These are phyloP conservation scores for Perkinsus chesapeaki DNA, from an alignment of 169 alveolate species.

Conservation along the genomic window DNA sequence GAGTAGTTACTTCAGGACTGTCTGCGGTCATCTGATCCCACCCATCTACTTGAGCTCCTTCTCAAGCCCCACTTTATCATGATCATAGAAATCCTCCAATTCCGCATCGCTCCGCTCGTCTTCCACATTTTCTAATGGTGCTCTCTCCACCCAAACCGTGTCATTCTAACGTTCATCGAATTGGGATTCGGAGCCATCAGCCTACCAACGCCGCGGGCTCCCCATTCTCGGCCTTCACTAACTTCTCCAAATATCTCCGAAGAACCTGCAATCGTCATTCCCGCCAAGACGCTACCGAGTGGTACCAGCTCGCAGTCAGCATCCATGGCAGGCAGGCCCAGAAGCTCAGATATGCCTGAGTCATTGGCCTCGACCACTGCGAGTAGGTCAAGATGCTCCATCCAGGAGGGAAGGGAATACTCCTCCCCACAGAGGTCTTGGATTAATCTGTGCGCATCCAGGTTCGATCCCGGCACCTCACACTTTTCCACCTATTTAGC, in stretches of 20 bases:
- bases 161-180: no score
- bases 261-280: no score
- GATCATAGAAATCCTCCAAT: not conserved
- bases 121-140: no score
- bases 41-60: no score
- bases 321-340: not conserved
- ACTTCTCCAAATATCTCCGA: not conserved
- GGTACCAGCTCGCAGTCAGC: not conserved
- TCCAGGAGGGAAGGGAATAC: not conserved
- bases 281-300: no score
- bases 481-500: not conserved
- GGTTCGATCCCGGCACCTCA: not conserved
- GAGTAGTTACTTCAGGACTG: not conserved
- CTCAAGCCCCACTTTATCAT: not conserved
- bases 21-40: not conserved
- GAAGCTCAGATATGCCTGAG: not conserved
- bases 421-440: not conserved
- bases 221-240: not conserved
- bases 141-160: no score
- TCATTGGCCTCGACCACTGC: not conserved
- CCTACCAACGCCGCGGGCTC: no score
- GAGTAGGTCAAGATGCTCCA: not conserved
- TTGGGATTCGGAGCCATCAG: no score
- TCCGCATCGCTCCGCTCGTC: not conserved
- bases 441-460: not conserved